Evolutionary conservation across 1,139 yeast species (phyloP).

Genomic region (Blastobotrys raffinosifermentans): DNA sequence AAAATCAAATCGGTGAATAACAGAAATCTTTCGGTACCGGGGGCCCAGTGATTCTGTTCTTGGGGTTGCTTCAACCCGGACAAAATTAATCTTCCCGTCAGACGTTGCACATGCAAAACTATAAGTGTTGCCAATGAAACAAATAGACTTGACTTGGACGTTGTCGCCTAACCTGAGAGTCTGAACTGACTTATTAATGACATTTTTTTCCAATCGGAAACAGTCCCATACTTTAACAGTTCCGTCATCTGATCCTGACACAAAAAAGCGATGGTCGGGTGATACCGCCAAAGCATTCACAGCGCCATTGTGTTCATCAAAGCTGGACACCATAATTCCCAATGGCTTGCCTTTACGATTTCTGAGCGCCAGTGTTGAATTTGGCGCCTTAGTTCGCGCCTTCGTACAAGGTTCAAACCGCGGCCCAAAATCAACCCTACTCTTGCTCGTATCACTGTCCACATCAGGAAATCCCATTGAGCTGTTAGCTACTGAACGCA

Average conservation of each 20-base stretch:
- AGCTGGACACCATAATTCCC: conserved; percentile 55
- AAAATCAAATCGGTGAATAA: conserved; percentile 4
- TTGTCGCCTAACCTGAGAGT: conserved; percentile 25
- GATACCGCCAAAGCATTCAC: conserved; percentile 51
- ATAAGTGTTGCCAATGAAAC: conserved; percentile 55
- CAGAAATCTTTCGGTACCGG: conserved; percentile 9
- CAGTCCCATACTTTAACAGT: conserved; percentile 73
- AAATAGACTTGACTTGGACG: conserved; percentile 27
- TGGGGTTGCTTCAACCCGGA: conserved; percentile 47
- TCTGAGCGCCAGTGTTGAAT: conserved; percentile 6
- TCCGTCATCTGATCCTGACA: conserved; percentile 77
- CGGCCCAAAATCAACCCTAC: conserved; percentile 58
- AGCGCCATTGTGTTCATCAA: conserved; percentile 48
- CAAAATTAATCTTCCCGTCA: conserved; percentile 57
- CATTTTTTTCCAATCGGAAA: conserved; percentile 55
- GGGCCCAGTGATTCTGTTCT: conserved; percentile 11
- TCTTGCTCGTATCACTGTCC: too few species aligned
- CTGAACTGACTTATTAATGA: conserved; percentile 51
- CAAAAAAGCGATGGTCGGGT: conserved; percentile 60
- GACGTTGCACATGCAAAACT: conserved; percentile 62
- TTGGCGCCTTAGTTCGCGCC: conserved; percentile 1
- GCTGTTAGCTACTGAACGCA: conserved; percentile 41
- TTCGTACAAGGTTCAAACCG: conserved; percentile 11
- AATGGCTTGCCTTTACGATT: conserved; percentile 26
- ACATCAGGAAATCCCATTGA: conserved; percentile 59